These are phyloP conservation scores for Withania somnifera DNA, from an alignment of 305 asterid species.

Conservation along the genomic window DNA sequence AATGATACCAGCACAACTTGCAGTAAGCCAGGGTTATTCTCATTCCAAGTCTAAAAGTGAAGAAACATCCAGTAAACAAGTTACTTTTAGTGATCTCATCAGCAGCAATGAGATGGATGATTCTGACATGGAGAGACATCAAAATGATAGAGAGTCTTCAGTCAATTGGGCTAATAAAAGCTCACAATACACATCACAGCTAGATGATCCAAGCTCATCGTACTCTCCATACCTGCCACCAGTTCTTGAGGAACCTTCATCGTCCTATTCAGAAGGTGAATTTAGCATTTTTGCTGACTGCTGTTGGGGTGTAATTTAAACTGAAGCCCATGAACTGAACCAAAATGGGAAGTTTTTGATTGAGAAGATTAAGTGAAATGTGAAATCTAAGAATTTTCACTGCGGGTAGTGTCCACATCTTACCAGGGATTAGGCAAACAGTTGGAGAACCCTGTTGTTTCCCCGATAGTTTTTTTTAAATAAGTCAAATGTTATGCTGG, in stretches of 20 bases:
- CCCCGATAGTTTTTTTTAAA: not conserved
- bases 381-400: not conserved
- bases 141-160: constrained; percentile 48
- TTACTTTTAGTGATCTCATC: constrained; percentile 77
- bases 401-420: not conserved
- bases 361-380: not conserved
- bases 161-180: constrained; percentile 47
- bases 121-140: constrained; percentile 46
- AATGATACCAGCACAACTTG: constrained; percentile 37
- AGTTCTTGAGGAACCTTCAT: constrained; percentile 89
- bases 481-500: constrained; percentile 16
- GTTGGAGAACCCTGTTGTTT: not conserved
- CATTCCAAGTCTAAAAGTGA: constrained; percentile 35
- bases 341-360: not conserved
- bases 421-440: not conserved
- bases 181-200: constrained; percentile 32
- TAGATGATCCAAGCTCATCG: constrained; percentile 79
- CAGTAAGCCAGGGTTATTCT: constrained; percentile 29
- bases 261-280: constrained; percentile 90
- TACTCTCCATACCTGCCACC: constrained; percentile 79
- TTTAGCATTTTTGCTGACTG: constrained; percentile 1
- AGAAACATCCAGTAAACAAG: constrained; percentile 56
- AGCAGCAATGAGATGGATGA: constrained; percentile 62
- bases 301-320: constrained; percentile 1
- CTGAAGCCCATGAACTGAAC: not conserved